Evolutionary conservation across 2,329 filamentous ascomycete species (phyloP), one percentile per base, ranked within the genome.

Genomic region (Colletotrichum tanaceti): DNA sequence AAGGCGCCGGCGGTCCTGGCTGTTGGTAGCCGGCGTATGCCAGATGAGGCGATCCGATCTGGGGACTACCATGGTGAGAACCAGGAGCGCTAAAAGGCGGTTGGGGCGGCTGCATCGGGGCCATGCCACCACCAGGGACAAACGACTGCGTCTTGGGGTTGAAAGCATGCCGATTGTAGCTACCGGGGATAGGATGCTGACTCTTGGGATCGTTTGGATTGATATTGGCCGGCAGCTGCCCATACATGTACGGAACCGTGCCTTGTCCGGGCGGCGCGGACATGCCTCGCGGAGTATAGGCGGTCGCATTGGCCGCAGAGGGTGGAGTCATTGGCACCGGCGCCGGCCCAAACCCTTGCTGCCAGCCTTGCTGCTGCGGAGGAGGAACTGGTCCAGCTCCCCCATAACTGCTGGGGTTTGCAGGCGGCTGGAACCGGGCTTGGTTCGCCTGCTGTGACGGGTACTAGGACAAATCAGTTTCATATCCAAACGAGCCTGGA

Each of bases 141-240:
- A 98, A 98, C 0, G 94, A 92, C 75, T 97, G 93, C 18, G 93
- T 98, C 81, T 97, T 94, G 0, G 94, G 95, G 76, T 98, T 98
- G 82, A 98, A 98, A 14, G 91, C 89, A 74, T 93, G 93, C 66
- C 94, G 87, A 75, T 92, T 93, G 73, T 88, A 97, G 79, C 91
- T 96, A 43, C 93, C 93, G 16, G 93, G 93, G 65, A 97, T 89
- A 6, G 93, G 92, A 77, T 97, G 93, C 75, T 94, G 91, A 66
- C 87, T 88, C 78, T 92, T 90, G 10, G 90, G 88, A 74, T 92
- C 92, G 70, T 91, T 86, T 32, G 92, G 89, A 57, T 90, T 90
- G 59, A 86, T 84, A 71, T 92, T 89, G 20, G 85, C 87, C 4
- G 93, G 91, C 54, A 95, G 85, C 75, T 97, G 93, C 3, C 93